A percentile compares a stretch with the other conserved stretches of the same genome.
Conservation (phyloP, 805 yeast genomes). For the Metschnikowia kunwiensis region DNA sequence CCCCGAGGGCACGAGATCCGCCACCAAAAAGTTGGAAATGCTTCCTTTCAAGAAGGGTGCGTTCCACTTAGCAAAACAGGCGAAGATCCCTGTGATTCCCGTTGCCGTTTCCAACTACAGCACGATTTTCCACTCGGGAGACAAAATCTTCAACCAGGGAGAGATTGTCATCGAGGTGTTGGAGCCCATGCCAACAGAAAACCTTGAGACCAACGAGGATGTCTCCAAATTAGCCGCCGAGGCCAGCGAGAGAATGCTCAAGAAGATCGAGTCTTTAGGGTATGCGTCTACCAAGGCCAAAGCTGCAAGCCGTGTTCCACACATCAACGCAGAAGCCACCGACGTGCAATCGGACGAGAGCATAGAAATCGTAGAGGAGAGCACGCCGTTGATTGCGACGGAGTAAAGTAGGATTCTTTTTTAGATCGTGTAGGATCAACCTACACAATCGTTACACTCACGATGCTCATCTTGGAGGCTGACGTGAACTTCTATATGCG, state of each 20-base stretch:
- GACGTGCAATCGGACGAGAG: conserved; percentile 13
- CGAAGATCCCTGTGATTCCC: conserved; percentile 86
- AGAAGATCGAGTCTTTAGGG: conserved; percentile 40
- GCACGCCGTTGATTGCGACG: conserved; percentile 17
- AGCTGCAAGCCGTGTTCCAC: background rate
- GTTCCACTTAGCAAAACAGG: conserved; percentile 94
- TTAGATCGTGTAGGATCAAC: too few relatives aligned
- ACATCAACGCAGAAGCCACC: background rate
- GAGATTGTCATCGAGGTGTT: conserved; percentile 74
- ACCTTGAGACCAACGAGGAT: conserved; percentile 62
- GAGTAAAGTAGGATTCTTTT: too few relatives aligned
- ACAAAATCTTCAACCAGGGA: conserved; percentile 70
- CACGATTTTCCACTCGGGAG: conserved; percentile 57
- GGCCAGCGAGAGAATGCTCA: conserved; percentile 58
- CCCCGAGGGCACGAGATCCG: conserved; percentile 97
- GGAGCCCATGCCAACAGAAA: conserved; percentile 73
- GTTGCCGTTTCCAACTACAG: conserved; percentile 85
- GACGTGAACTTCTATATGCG: too few relatives aligned
- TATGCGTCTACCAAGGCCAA: conserved; percentile 22
- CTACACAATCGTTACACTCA: too few relatives aligned
- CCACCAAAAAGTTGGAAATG: conserved; percentile 60
- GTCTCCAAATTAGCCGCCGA: conserved; percentile 56
- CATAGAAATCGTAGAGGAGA: conserved; percentile 18
- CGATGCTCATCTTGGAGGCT: too few relatives aligned
- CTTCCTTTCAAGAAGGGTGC: conserved; percentile 97